These are phyloP conservation scores for Kentomonas sorsogonicus DNA, from an alignment of 208 protist genomes.

Conservation along the genomic window DNA sequence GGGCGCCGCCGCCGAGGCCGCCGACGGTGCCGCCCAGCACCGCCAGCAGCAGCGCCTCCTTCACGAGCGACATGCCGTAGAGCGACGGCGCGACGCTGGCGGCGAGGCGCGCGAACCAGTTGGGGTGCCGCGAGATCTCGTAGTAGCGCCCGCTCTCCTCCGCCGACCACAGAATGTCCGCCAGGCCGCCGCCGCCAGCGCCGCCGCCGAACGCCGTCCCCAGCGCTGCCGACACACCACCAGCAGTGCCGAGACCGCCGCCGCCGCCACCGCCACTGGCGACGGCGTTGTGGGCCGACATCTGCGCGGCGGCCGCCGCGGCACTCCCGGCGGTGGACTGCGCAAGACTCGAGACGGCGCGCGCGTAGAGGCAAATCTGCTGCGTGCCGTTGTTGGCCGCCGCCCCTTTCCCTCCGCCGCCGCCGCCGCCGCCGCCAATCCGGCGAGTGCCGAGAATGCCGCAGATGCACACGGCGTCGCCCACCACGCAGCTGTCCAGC, in stretches of 20 bases:
- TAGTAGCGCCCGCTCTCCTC: conserved; percentile 73
- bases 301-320: conserved; percentile 1
- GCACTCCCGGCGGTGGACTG: conserved; percentile 9
- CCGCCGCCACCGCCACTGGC: conserved; percentile 2
- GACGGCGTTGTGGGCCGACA: conserved; percentile 10
- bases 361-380: conserved; percentile 30
- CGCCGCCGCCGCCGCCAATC: conserved; percentile 26
- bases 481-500: conserved; percentile 65
- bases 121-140: conserved; percentile 83
- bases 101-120: conserved; percentile 85
- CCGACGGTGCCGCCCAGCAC: conserved; percentile 91
- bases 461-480: conserved; percentile 62
- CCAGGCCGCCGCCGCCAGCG: background rate
- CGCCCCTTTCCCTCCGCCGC: conserved; percentile 16
- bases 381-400: conserved; percentile 4
- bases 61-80: conserved; percentile 96
- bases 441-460: conserved; percentile 60
- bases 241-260: background rate
- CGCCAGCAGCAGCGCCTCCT: conserved; percentile 93
- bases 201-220: conserved; percentile 1
- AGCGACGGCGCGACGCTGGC: conserved; percentile 96
- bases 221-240: background rate
- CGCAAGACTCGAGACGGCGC: conserved; percentile 14
- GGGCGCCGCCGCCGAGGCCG: conserved; percentile 40
- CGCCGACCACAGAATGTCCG: conserved; percentile 22